These are phyloP conservation scores for Dimargaris verticillata DNA, from an alignment of 192 early-diverging fungal genomes.

Conservation along the genomic window DNA sequence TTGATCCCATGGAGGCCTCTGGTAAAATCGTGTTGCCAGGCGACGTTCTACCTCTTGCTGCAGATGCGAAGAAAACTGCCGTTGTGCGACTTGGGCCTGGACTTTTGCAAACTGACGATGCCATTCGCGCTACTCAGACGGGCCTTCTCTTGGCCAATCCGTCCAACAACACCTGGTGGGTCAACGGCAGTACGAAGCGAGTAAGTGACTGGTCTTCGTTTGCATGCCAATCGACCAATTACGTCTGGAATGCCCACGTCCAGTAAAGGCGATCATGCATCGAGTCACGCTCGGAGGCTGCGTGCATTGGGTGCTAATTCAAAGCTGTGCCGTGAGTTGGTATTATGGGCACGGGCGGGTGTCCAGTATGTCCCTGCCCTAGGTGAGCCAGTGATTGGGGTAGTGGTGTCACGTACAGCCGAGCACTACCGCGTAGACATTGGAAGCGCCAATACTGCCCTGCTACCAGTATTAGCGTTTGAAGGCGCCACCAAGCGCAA, in stretches of 20 bases:
- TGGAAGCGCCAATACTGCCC: conserved; percentile 74
- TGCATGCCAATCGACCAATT: background rate
- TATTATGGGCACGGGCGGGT: background rate
- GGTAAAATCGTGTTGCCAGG: conserved; percentile 35
- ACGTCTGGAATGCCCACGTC: conserved; percentile 2
- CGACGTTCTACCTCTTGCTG: conserved; percentile 23
- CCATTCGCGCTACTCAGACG: conserved; percentile 47
- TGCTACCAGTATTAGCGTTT: conserved; percentile 67
- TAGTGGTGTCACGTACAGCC: conserved; percentile 41
- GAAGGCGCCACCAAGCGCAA: conserved; percentile 88
- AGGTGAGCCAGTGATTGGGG: conserved; percentile 79
- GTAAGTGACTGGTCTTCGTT: conserved; percentile 20
- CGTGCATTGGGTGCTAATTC: background rate
- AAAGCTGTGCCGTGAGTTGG: background rate
- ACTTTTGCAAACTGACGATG: conserved; percentile 45
- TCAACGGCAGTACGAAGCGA: conserved; percentile 62
- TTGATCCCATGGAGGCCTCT: background rate
- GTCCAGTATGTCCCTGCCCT: conserved; percentile 68
- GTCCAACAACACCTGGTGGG: conserved; percentile 51
- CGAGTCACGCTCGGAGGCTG: background rate
- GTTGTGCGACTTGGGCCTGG: conserved; percentile 75
- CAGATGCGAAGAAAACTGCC: conserved; percentile 19
- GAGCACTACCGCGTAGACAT: conserved; percentile 87
- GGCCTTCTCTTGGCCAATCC: conserved; percentile 45
- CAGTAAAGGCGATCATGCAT: conserved; percentile 6